Evolutionary conservation across 352 stramenopile genomes (phyloP).

Genomic region (Phytophthora europaea): DNA sequence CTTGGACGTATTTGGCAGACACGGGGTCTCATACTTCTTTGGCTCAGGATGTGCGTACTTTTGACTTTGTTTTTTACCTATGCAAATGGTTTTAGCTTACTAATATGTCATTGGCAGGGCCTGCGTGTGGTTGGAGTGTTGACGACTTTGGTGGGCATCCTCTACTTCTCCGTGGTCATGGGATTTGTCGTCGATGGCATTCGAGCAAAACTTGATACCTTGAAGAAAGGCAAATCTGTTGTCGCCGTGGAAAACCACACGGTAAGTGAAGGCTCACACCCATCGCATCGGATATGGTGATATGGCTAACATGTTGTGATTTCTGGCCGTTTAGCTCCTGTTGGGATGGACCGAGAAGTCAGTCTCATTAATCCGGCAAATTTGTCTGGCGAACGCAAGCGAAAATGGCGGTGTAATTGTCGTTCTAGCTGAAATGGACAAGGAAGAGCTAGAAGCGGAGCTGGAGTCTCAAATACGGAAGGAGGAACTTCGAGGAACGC

Average conservation of each 20-base stretch:
- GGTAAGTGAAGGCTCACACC: slow-evolving; percentile 28
- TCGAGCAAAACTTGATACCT: slow-evolving; percentile 81
- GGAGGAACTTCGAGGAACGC: slow-evolving; percentile 66
- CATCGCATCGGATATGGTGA: neutral
- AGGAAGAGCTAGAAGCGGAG: slow-evolving; percentile 76
- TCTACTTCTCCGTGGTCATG: slow-evolving; percentile 92
- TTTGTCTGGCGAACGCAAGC: slow-evolving; percentile 86
- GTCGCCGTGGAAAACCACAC: slow-evolving; percentile 84
- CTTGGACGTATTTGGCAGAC: slow-evolving; percentile 70
- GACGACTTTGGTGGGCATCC: slow-evolving; percentile 71
- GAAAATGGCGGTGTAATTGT: slow-evolving; percentile 82
- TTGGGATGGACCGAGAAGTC: slow-evolving; percentile 88
- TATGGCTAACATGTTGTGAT: neutral
- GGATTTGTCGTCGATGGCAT: slow-evolving; percentile 90
- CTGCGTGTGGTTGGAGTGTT: slow-evolving; percentile 61
- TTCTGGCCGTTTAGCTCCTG: slow-evolving; percentile 54
- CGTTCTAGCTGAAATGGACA: slow-evolving; percentile 71
- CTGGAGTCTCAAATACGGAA: slow-evolving; percentile 58
- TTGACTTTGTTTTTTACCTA: no score
- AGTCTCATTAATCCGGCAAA: slow-evolving; percentile 79
- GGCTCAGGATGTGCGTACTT: slow-evolving; percentile 28
- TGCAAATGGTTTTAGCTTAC: neutral
- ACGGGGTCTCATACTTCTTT: slow-evolving; percentile 55
- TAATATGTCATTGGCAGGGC: slow-evolving; percentile 26
- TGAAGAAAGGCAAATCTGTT: slow-evolving; percentile 88